Evolutionary conservation across 768 basidiomycete genomes (phyloP).

Genomic region (Boletus speciosus): DNA sequence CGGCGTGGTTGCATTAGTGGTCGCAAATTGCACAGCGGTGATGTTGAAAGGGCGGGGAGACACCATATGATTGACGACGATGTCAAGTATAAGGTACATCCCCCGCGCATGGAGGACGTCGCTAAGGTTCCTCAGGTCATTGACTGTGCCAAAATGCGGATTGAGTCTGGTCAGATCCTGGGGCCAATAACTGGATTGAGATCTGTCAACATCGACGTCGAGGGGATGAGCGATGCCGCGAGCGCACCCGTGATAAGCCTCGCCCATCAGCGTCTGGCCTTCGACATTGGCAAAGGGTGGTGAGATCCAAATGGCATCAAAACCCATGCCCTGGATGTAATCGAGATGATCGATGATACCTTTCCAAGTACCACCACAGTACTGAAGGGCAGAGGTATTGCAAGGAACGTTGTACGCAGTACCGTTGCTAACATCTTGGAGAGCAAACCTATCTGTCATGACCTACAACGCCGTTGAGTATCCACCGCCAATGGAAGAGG

Average conservation of each 20-base stretch:
- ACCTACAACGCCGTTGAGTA: constrained; percentile 28
- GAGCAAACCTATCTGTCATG: constrained; percentile 61
- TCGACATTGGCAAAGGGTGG: constrained; percentile 51
- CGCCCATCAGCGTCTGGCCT: constrained; percentile 46
- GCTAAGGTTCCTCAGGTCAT: constrained; percentile 49
- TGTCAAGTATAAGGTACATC: constrained; percentile 62
- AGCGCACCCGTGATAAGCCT: constrained; percentile 54
- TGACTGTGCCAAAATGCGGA: constrained; percentile 47
- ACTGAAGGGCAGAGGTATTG: constrained; percentile 43
- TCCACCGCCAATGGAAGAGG: not conserved
- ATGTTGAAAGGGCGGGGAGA: constrained; percentile 27
- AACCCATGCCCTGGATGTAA: constrained; percentile 62
- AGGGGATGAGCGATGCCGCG: not conserved
- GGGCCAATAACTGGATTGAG: constrained; percentile 47
- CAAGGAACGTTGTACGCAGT: constrained; percentile 37
- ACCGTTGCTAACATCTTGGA: constrained; percentile 34
- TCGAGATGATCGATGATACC: constrained; percentile 53
- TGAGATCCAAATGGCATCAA: constrained; percentile 58
- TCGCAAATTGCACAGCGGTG: constrained; percentile 23
- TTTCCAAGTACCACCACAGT: constrained; percentile 59
- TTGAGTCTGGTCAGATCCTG: constrained; percentile 47
- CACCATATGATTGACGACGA: constrained; percentile 63
- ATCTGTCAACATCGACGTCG: not conserved
- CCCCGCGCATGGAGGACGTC: constrained; percentile 45
- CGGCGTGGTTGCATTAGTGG: constrained; percentile 5